Evolutionary conservation across 148 eudicot species (phyloP), one percentile per base, ranked within the genome.

Genomic region (Vaccinium vitisidaea): DNA sequence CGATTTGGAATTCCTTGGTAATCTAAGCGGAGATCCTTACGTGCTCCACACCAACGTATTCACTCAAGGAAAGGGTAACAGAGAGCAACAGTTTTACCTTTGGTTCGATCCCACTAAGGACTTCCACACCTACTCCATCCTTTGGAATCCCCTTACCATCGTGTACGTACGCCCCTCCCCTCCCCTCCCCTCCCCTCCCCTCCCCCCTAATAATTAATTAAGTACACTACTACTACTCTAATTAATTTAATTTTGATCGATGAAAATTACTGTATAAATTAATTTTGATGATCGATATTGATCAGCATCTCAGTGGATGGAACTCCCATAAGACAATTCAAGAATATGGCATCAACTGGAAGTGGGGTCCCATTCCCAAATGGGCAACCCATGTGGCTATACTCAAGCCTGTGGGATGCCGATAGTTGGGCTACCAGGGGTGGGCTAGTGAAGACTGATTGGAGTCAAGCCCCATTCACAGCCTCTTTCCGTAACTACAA

Each of bases 321-420:
- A 23, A 78, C 61, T 50, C 81, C 81, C 15, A 53, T 78, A 4
- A 78, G 81, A 52, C 59, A 50, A 78, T 78, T 78, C 81, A 78
- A 78, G 59, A 78, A 78, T 27, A 23, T 78, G 32, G 61, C 27
- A 30, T 78, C 81, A 25, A 23, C 15, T 4, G 61, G 81, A 25
- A 23, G 27, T 4, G 61, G 81, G 4, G 21, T 78, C 36, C 2
- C 81, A 4, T 78, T n/a, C 11, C 81, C 81, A 16, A 53, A 78
- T 54, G 36, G 15, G 15, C 81, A 78, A 8, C 81, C 81, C 19
- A 78, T 78, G 81, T 13, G 81, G 81, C 15, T 78, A 6, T 78
- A 78, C 81, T 50, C 81, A 30, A 78, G 81, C 81, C 81, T 78
- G 36, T 78, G 81, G 81, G 48, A 78, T 39, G 81, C 61, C 25